phyloP scores from a whole-genome alignment of 2,329 filamentous ascomycete genomes.

The Calonectria multiphialidica region DNA sequence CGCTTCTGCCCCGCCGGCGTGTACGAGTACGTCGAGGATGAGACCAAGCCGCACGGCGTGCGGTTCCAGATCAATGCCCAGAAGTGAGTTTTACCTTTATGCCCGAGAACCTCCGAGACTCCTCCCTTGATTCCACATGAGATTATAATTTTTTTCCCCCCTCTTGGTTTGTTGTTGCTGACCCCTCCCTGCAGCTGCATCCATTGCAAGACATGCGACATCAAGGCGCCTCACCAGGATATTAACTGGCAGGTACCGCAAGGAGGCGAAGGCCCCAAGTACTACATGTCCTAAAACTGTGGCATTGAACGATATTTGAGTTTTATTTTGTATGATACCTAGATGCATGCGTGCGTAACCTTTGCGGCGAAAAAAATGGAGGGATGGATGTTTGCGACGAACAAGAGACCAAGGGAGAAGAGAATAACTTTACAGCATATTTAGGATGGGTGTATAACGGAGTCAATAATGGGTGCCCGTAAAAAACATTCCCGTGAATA shows the following conservation, averaged over 20 bases:
- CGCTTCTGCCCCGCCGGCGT: conserved; percentile 97
- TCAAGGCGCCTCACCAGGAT: conserved; percentile 96
- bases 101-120: neutral
- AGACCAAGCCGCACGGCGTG: conserved; percentile 86
- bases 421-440: conserved; percentile 24
- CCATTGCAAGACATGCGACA: conserved; percentile 99
- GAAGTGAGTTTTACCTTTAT: conserved; percentile 75
- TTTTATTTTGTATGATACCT: conserved; percentile 42
- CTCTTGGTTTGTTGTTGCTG: conserved; percentile 13
- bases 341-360: conserved; percentile 33
- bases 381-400: conserved; percentile 11
- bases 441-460: conserved; percentile 30
- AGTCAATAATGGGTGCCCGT: conserved; percentile 27
- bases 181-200: conserved; percentile 78
- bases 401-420: conserved; percentile 24
- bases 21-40: conserved; percentile 97
- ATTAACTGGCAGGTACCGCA: conserved; percentile 98
- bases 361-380: conserved; percentile 30
- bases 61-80: conserved; percentile 98
- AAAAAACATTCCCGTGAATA: conserved; percentile 21
- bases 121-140: neutral
- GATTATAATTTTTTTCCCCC: neutral
- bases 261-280: conserved; percentile 83
- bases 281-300: conserved; percentile 71
- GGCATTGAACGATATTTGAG: neutral